A percentile compares a stretch with the other conserved stretches of the same genome.
Conservation (phyloP, 2,329 filamentous ascomycete genomes). For the Phialophora tarda region DNA sequence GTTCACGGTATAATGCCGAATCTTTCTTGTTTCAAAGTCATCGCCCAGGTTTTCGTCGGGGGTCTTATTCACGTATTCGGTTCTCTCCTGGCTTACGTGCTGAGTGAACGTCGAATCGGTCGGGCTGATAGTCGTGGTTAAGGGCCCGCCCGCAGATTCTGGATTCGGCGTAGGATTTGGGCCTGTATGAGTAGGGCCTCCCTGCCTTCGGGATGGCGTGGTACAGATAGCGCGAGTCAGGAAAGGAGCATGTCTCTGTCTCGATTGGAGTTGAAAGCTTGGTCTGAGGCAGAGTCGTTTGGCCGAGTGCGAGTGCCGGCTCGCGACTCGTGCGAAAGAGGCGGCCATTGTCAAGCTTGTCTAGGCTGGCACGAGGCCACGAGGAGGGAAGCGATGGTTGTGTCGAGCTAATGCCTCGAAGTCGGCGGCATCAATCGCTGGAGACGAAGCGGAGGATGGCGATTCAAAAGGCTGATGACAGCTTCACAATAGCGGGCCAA, state of each 20-base stretch:
- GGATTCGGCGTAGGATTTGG: conserved; percentile 44
- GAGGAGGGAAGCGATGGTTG: conserved; percentile 20
- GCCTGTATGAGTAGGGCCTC: conserved; percentile 47
- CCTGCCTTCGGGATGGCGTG: conserved; percentile 58
- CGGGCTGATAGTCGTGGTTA: conserved; percentile 60
- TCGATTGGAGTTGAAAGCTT: conserved; percentile 46
- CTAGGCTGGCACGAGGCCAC: conserved; percentile 41
- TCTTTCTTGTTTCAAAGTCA: conserved; percentile 72
- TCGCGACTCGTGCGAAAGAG: conserved; percentile 64
- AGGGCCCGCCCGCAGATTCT: conserved; percentile 29
- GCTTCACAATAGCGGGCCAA: conserved; percentile 6
- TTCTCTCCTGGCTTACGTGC: conserved; percentile 47
- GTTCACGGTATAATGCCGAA: conserved; percentile 99
- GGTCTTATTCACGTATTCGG: conserved; percentile 47
- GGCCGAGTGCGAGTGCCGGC: conserved; percentile 55
- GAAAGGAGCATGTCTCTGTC: conserved; percentile 31
- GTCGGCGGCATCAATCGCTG: conserved; percentile 25
- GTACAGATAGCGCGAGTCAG: conserved; percentile 61
- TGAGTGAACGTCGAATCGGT: conserved; percentile 63
- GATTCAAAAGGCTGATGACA: conserved; percentile 9
- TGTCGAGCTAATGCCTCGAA: conserved; percentile 25
- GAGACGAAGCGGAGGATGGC: conserved; percentile 24
- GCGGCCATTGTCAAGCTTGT: conserved; percentile 62
- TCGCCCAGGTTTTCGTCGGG: conserved; percentile 53
- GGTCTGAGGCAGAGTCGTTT: conserved; percentile 64